Percentiles rank a stretch among this genome's conserved stretches.
phyloP scores from a whole-genome alignment of 169 alveolate genomes.

The Cryptosporidium sp. region DNA sequence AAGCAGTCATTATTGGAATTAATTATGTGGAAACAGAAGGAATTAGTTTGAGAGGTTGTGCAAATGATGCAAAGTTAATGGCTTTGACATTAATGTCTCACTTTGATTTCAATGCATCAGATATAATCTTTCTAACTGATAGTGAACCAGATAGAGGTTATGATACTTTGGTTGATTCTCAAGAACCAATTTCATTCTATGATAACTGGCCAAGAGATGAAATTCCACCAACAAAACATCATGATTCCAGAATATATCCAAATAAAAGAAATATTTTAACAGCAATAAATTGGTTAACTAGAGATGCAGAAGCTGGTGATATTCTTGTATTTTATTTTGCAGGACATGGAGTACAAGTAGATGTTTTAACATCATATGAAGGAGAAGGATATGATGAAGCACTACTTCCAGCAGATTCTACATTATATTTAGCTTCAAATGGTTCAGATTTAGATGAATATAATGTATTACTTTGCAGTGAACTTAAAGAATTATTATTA shows the following conservation, averaged over 20 bases:
- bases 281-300: conserved; percentile 88
- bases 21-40: conserved; percentile 83
- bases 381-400: conserved; percentile 95
- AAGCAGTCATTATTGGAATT: conserved; percentile 91
- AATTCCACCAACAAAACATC: conserved; percentile 78
- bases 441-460: conserved; percentile 80
- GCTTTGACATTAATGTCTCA: conserved; percentile 86
- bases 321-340: conserved; percentile 88
- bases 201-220: conserved; percentile 81
- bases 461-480: conserved; percentile 85
- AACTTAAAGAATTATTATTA: conserved; percentile 82
- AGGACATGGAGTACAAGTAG: conserved; percentile 91
- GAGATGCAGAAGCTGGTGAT: conserved; percentile 85
- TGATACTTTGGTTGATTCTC: conserved; percentile 58
- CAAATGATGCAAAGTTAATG: conserved; percentile 90
- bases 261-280: conserved; percentile 85
- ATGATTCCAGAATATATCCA: conserved; percentile 81
- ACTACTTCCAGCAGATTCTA: conserved; percentile 88
- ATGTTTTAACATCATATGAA: conserved; percentile 91
- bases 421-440: conserved; percentile 66
- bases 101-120: conserved; percentile 84
- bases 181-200: conserved; percentile 78
- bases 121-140: conserved; percentile 86
- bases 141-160: conserved; percentile 81
- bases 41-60: conserved; percentile 86